phyloP scores from a whole-genome alignment of 805 yeast genomes.

The Yarrowia hollandica region DNA sequence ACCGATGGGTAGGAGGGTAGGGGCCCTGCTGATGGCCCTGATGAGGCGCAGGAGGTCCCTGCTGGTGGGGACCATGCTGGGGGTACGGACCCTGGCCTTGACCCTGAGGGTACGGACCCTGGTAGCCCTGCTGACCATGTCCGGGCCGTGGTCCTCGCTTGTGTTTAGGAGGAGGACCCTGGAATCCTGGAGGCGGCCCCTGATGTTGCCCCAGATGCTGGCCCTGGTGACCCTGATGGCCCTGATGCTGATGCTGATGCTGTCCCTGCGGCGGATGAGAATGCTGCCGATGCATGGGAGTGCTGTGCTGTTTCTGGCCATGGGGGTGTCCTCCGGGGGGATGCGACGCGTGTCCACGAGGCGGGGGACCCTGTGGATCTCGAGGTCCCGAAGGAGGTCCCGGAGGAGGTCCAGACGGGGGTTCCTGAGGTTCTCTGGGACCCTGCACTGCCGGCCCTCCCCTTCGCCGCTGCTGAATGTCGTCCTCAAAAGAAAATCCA shows the following conservation, averaged over 20 bases:
- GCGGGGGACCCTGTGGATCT: no score
- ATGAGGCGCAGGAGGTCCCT: not conserved
- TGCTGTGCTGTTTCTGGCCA: no score
- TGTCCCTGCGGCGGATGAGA: not conserved
- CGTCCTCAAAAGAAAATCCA: not conserved
- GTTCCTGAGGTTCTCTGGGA: no score
- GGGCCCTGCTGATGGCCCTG: slow-evolving; percentile 5
- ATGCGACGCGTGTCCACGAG: no score
- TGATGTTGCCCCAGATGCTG: not conserved
- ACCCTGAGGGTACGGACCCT: slow-evolving; percentile 9
- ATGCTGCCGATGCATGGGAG: slow-evolving; percentile 11
- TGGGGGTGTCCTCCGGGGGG: not conserved
- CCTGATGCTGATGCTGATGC: slow-evolving; percentile 1
- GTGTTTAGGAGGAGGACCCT: slow-evolving; percentile 4
- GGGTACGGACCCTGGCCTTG: not conserved
- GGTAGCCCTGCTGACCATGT: slow-evolving; percentile 4
- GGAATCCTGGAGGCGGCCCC: slow-evolving; percentile 1
- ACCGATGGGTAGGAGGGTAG: not conserved
- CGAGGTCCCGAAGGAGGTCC: not conserved
- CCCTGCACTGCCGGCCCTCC: not conserved
- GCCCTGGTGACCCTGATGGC: not conserved
- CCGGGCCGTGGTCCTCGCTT: not conserved
- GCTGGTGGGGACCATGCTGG: no score
- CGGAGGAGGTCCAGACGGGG: not conserved
- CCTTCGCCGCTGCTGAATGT: not conserved